Evolutionary conservation across 208 protist species (phyloP), one percentile per base, ranked within the genome.

Genomic region (Acanthamoeba castellanii): DNA sequence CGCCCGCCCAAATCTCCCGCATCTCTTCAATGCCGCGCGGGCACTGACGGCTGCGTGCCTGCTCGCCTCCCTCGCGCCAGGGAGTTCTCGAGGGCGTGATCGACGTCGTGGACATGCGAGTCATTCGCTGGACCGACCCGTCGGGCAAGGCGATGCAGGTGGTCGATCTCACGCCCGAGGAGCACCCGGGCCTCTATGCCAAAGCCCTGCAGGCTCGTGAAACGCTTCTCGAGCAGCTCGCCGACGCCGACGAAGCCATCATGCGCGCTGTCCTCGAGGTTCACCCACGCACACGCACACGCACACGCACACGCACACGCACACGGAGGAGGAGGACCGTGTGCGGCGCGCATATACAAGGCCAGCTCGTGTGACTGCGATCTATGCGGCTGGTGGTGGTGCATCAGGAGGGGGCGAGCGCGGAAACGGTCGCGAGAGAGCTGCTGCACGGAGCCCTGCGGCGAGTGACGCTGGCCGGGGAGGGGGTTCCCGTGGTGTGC

Each of bases 21-120:
- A 5, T 55, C 50, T 55, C 13, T 55, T 55, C 50, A 55, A 16
- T 5, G 8, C 8, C 5, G 50, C 50, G 8, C 13, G 50, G 50
- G 5, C 50, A 55, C 50, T 55, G 5, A 55, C 50, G 8, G 50
- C 5, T 13, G 50, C 50, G 50, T 13, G 50, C 50, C 50, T 55
- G 50, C 50, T 5, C 50, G 50, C 50, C 13, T 55, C 50, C 50
- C 50, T 13, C 5, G 50, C 8, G 50, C 50, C 30, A 72, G 64
- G 96, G 96, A 52, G 74, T 84, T 50, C 99, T 99, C 93, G 95
- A 97, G 13, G 98, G 97, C 11, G 97, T 99, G 0, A 93, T 99
- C 16, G 99, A 99, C 96, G 70, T 99, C 0, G 64, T 99, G 9
- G 95, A 96, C n/a, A 96, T 98, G 96, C 95, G 95, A 55, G 72